These are phyloP conservation scores for Royoungia palumana DNA, from an alignment of 768 basidiomycete genomes.

Conservation along the genomic window DNA sequence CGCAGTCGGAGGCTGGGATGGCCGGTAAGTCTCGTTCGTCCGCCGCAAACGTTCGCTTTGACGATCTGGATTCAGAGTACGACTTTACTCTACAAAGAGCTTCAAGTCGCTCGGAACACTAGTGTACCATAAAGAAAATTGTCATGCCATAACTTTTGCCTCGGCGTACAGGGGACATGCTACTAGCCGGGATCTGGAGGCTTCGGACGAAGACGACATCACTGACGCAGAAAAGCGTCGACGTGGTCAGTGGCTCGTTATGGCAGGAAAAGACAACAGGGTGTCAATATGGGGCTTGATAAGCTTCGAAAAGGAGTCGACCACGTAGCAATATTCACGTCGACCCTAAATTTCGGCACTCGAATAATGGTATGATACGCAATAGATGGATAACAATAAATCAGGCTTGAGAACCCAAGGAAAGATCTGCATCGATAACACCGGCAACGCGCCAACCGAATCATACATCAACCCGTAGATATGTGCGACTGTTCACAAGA, in stretches of 20 bases:
- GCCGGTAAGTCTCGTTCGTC: conserved; percentile 55
- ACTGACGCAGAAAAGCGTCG: conserved; percentile 40
- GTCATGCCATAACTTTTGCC: conserved; percentile 76
- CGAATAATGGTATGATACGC: too few species aligned
- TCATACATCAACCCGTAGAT: conserved; percentile 5
- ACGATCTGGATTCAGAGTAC: conserved; percentile 47
- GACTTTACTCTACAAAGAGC: conserved; percentile 76
- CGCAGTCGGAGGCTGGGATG: conserved; percentile 94
- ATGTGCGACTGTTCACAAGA: conserved; percentile 34
- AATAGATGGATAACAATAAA: too few species aligned
- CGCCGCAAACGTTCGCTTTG: neutral
- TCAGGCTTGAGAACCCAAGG: too few species aligned
- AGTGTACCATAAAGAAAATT: conserved; percentile 73
- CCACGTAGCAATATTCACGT: too few species aligned
- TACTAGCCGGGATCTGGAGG: conserved; percentile 4
- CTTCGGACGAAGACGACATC: conserved; percentile 40
- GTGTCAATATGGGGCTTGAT: conserved; percentile 60
- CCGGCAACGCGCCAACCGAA: neutral
- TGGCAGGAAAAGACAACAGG: conserved; percentile 63
- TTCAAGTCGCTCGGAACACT: conserved; percentile 85
- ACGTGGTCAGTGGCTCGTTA: conserved; percentile 57
- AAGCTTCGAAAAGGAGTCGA: conserved; percentile 5
- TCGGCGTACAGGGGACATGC: conserved; percentile 14
- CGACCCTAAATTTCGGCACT: too few species aligned
- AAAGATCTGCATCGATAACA: neutral